phyloP scores from a whole-genome alignment of 2,329 filamentous ascomycete species.

The Penicillium nordicum region DNA sequence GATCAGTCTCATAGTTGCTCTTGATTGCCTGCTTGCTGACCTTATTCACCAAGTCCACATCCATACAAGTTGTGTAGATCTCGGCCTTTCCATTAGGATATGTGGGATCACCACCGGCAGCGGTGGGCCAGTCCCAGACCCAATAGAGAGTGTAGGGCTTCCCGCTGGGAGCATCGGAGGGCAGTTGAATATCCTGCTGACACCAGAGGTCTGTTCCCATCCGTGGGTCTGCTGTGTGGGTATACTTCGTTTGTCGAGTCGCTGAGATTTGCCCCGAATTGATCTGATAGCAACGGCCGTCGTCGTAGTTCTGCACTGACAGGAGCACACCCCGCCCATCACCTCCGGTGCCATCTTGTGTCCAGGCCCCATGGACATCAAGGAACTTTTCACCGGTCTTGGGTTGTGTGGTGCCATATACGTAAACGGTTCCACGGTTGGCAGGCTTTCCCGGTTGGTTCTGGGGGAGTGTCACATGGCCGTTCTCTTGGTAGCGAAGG shows the following conservation, averaged over 20 bases:
- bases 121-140: slow-evolving; percentile 90
- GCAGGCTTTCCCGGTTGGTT: slow-evolving; percentile 58
- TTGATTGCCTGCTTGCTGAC: slow-evolving; percentile 12
- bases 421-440: slow-evolving; percentile 68
- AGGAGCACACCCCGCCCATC: slow-evolving; percentile 74
- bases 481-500: slow-evolving; percentile 69
- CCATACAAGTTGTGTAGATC: slow-evolving; percentile 51
- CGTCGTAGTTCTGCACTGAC: slow-evolving; percentile 77
- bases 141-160: slow-evolving; percentile 81
- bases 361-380: slow-evolving; percentile 74
- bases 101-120: slow-evolving; percentile 32
- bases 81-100: slow-evolving; percentile 45
- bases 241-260: slow-evolving; percentile 57
- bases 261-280: slow-evolving; percentile 59
- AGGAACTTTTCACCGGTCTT: slow-evolving; percentile 57
- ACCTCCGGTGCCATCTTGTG: slow-evolving; percentile 71
- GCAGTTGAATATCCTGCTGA: slow-evolving; percentile 76
- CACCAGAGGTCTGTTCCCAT: slow-evolving; percentile 67
- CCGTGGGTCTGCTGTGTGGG: slow-evolving; percentile 49
- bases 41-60: slow-evolving; percentile 41
- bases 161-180: slow-evolving; percentile 59
- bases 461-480: slow-evolving; percentile 64
- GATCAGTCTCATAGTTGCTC: slow-evolving; percentile 29
- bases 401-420: slow-evolving; percentile 67
- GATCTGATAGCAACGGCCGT: slow-evolving; percentile 82